These are phyloP conservation scores for Cucurbita maxima DNA, from an alignment of 306 rosid genomes.

Conservation along the genomic window DNA sequence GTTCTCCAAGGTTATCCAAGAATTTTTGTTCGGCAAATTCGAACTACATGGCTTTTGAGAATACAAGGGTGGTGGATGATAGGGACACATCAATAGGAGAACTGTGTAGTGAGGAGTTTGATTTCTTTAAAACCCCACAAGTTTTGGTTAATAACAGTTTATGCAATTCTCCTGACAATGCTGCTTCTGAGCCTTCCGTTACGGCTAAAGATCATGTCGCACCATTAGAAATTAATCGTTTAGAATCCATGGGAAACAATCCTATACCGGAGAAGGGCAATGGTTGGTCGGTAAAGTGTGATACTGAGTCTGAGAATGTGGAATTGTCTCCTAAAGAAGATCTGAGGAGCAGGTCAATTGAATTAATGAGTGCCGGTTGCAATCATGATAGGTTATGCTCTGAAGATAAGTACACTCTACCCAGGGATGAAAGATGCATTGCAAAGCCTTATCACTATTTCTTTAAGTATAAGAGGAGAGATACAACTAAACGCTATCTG, in stretches of 20 bases:
- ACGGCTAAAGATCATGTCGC: background rate
- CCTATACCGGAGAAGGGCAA: constrained; percentile 8
- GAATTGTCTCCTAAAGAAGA: constrained; percentile 31
- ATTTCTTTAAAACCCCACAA: constrained; percentile 1
- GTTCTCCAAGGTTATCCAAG: constrained; percentile 19
- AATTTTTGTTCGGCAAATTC: constrained; percentile 24
- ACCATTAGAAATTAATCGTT: background rate
- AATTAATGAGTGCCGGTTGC: constrained; percentile 13
- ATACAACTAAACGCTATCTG: constrained; percentile 14
- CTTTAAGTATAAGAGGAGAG: constrained; percentile 18
- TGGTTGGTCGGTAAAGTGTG: constrained; percentile 12
- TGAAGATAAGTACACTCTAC: constrained; percentile 16
- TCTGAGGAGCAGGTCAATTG: constrained; percentile 33
- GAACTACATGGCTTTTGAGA: constrained; percentile 6
- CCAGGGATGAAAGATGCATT: constrained; percentile 11
- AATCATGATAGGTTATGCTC: constrained; percentile 21
- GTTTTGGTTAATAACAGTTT: constrained; percentile 2
- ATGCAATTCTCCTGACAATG: constrained; percentile 14
- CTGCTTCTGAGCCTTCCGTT: constrained; percentile 15
- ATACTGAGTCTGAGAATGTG: constrained; percentile 12
- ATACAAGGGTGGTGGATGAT: background rate
- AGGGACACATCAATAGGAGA: background rate
- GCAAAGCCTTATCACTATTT: constrained; percentile 18
- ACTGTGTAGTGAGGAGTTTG: constrained; percentile 10
- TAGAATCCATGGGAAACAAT: constrained; percentile 4